Evolutionary conservation across 2,329 filamentous ascomycete species (phyloP).

Genomic region (Microsporum canis): DNA sequence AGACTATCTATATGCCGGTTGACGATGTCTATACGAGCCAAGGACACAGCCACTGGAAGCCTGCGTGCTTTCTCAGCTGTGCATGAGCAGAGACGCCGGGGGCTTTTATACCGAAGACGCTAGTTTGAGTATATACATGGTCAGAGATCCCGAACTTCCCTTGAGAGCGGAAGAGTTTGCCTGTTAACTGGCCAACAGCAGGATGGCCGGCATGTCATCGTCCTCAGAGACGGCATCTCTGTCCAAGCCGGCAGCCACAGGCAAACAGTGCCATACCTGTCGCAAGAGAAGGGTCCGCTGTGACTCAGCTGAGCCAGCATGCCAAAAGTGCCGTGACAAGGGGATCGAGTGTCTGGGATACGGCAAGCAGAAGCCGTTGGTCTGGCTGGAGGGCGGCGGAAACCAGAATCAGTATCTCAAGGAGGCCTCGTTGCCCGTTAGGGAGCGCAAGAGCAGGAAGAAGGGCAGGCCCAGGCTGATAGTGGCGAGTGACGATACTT

Average conservation of each 20-base stretch:
- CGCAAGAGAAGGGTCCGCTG: constrained; percentile 15
- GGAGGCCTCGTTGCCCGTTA: background rate
- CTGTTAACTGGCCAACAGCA: no score
- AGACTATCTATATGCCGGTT: no score
- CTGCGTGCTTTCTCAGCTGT: no score
- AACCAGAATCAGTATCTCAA: constrained; percentile 10
- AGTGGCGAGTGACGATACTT: constrained; percentile 6
- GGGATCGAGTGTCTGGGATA: constrained; percentile 15
- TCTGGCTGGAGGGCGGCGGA: constrained; percentile 34
- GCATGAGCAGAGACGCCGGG: no score
- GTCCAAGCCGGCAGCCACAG: constrained; percentile 17
- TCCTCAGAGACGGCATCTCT: background rate
- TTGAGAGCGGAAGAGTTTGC: no score
- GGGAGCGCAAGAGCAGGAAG: constrained; percentile 8
- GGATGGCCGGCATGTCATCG: no score
- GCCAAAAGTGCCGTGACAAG: constrained; percentile 13
- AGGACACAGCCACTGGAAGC: no score
- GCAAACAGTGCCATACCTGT: constrained; percentile 15
- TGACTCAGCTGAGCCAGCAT: constrained; percentile 12
- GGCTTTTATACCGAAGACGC: no score
- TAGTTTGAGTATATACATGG: no score
- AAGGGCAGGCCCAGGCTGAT: constrained; percentile 13
- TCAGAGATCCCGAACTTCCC: no score
- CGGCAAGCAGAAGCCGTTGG: constrained; percentile 35
- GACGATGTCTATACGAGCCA: no score